A percentile compares a stretch with the other conserved stretches of the same genome.
Conservation (phyloP, 2,329 filamentous ascomycete genomes). For the Periconia sp. region DNA sequence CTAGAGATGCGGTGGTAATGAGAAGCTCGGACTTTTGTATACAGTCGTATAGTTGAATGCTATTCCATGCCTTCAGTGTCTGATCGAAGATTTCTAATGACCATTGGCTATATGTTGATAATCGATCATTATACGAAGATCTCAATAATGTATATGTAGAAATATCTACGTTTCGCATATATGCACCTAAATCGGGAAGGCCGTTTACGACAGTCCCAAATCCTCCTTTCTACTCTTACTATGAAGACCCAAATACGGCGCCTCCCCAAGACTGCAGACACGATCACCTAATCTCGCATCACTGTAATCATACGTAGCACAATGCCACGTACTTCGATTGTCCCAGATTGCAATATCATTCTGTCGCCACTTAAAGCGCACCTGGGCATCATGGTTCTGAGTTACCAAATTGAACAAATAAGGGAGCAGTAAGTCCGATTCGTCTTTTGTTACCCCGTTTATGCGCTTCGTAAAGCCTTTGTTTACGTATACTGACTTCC, state of each 20-base stretch:
- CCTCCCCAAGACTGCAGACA: conserved; percentile 61
- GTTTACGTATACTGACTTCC: conserved; percentile 57
- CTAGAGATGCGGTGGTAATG: too few species aligned
- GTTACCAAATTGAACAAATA: conserved; percentile 52
- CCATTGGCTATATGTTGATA: too few species aligned
- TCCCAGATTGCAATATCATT: conserved; percentile 66
- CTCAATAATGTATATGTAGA: too few species aligned
- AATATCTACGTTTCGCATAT: too few species aligned
- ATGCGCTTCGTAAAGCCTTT: conserved; percentile 46
- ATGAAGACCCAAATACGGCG: conserved; percentile 62
- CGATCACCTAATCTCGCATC: conserved; percentile 58
- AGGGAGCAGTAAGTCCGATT: conserved; percentile 52
- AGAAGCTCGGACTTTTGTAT: too few species aligned
- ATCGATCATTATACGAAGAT: too few species aligned
- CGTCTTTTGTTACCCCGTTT: conserved; percentile 54
- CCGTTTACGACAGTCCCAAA: too few species aligned
- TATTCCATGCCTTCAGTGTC: too few species aligned
- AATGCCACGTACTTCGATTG: conserved; percentile 65
- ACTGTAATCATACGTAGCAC: conserved; percentile 68
- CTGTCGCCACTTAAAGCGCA: conserved; percentile 54
- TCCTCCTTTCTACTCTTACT: conserved; percentile 56
- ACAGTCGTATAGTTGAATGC: too few species aligned
- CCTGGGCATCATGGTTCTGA: conserved; percentile 60
- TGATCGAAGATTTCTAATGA: too few species aligned
- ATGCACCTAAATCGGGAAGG: too few species aligned